Percentiles rank a stretch among this genome's conserved stretches.
Evolutionary conservation across 139 green algal genomes (phyloP).

Genomic region (Eudorina sp.): DNA sequence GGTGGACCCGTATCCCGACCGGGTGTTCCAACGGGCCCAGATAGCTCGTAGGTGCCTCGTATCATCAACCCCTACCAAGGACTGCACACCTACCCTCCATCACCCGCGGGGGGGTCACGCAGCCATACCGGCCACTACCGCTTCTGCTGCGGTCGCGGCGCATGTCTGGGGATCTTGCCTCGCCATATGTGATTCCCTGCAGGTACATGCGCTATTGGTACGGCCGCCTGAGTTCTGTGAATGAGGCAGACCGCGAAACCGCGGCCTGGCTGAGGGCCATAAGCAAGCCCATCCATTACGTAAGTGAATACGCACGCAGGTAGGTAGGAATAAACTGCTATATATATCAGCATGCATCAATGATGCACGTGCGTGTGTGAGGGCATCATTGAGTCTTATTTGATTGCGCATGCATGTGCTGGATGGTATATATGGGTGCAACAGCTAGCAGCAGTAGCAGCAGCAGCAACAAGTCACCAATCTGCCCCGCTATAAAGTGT

Average conservation of each 20-base stretch:
- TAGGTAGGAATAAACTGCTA: background rate
- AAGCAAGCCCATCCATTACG: background rate
- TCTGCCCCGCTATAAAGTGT: no score
- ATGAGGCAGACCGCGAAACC: background rate
- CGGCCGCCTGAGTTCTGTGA: background rate
- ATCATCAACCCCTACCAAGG: no score
- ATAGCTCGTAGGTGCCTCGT: no score
- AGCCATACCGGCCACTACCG: background rate
- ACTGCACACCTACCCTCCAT: no score
- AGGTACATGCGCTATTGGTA: slow-evolving; percentile 19
- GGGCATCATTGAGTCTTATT: no score
- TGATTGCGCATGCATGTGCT: background rate
- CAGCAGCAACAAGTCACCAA: no score
- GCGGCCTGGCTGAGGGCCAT: background rate
- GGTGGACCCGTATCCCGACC: no score
- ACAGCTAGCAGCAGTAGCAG: no score
- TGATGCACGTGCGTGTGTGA: no score
- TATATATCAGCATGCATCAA: no score
- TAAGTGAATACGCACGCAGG: background rate
- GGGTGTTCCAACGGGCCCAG: no score
- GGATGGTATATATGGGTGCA: background rate
- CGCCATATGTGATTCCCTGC: background rate
- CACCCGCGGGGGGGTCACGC: no score
- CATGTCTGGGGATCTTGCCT: background rate
- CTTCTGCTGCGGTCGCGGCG: background rate